Base-by-base conservation (phyloP, 106 monocot genomes). In the Dioscorea dumetorum region DNA sequence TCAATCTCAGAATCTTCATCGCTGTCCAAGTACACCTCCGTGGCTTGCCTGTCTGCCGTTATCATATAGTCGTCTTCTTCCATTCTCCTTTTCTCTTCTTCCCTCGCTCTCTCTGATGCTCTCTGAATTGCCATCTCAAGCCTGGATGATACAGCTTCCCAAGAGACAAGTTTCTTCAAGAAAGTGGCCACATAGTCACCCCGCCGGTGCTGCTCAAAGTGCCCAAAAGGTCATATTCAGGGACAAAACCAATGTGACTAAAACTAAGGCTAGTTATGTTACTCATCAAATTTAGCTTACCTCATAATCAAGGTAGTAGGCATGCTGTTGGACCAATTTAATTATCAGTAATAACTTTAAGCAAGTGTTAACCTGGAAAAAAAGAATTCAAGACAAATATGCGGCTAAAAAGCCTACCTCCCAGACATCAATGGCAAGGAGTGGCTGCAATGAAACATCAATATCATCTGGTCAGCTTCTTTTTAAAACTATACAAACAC, bases 271-370 rank as follows among this genome's bases (percentile, higher is more conserved):
- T 22, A 0, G 13, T 24, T 17, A 8, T 28, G 31, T 14, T 13
- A 51, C 5, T 19, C 18, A 5, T 28, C 28, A 28, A 28, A 16
- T 2, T 21, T 31, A 73, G 8, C 74, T 66, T 14, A 93, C 93
- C 93, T 88, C 86, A 66, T 84, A 89, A 33, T 93, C 93, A 70
- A 89, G 83, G 67, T 82, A 93, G 64, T 93, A 93, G 34, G 93
- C 93, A 66, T 93, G 93, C 93, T 93, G 81, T 8, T 16, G 64
- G 9, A 56, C 49, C 57, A 64, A 61, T 54, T 33, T 16, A 58
- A 50, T 61, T 22, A 61, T 12, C 33, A 57, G 32, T 28, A 57
- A 62, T 10, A 17, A 51, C 11, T 13, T 15, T 41, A 41, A 41
- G 41, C 41, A 41, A 41, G 41, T 3, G 28, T 41, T 41, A 41